Base-by-base conservation (phyloP, 139 green algal genomes). In the Chlamydomonas incerta region DNA sequence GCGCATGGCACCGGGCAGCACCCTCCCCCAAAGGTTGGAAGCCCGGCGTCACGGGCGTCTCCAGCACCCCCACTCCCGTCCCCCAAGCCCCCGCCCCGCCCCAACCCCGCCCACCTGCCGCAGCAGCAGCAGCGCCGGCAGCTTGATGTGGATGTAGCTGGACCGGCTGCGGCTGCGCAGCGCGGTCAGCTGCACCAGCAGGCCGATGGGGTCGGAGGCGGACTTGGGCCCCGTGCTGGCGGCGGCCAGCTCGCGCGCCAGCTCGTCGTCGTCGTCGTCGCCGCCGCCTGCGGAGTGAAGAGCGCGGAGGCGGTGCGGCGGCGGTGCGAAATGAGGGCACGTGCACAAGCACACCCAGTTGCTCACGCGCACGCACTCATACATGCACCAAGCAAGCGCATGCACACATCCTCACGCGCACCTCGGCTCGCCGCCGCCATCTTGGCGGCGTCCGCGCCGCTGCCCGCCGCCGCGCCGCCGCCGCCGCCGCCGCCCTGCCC, bases 131-230 rank as follows among this genome's bases (percentile, higher is more conserved):
- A 91, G 74, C 34, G 87, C 75, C 5, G 77, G 82, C 82, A 91
- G 62, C 65, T 91, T 91, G 60, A 88, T 83, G 73, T 82, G 69
- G 34, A 58, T 33, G 60, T 79, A 91, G 47, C 50, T 62, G 35
- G 72, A 82, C 17, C 66, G 67, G 47, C 46, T 29, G 28, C 50
- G 18, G 66, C 62, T 69, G 35, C 55, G n/a, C 21, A 88, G 67
- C 24, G 74, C 71, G 6, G 79, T 82, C 35, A 91, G 65, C 71
- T 91, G 87, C 24, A 91, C 87, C 62, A 91, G 75, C 29, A 91
- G 37, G 9, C 73, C 74, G 71, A 91, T 91, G 62, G 87, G 87
- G 65, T 91, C 87, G 65, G 74, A 47, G 55, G 87, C 82, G 50
- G 66, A 82, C 11, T 31, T 60, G n/a, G 65, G 57, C 35, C 47